These are phyloP conservation scores for Thalassiosira livingstoniorum DNA, from an alignment of 352 stramenopile genomes.

Conservation along the genomic window DNA sequence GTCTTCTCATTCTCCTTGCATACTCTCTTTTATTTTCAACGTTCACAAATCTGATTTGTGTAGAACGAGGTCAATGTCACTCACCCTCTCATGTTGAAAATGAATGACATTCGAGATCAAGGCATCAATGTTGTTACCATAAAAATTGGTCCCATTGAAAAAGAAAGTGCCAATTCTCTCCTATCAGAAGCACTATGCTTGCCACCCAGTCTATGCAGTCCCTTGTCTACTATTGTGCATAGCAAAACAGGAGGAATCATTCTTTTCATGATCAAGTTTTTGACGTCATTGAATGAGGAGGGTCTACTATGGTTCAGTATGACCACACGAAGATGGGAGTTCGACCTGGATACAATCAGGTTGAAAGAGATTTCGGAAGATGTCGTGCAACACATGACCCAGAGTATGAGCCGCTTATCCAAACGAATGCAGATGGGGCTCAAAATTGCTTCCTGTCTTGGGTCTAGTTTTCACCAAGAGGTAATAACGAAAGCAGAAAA, in stretches of 20 bases:
- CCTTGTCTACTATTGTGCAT: conserved; percentile 40
- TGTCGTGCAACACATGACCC: conserved; percentile 11
- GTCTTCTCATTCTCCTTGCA: too few species aligned
- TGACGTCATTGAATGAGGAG: conserved; percentile 53
- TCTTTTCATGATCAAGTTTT: conserved; percentile 49
- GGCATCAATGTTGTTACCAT: conserved; percentile 31
- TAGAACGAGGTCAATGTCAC: conserved; percentile 19
- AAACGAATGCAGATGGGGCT: conserved; percentile 35
- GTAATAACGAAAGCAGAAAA: conserved; percentile 33
- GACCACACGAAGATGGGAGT: conserved; percentile 45
- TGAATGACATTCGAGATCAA: conserved; percentile 36
- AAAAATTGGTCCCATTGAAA: conserved; percentile 36
- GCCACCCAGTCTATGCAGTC: conserved; percentile 34
- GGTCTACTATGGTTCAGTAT: conserved; percentile 48
- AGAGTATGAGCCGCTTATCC: conserved; percentile 31
- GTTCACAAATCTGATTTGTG: too few species aligned
- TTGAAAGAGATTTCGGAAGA: conserved; percentile 31
- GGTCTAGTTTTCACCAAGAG: conserved; percentile 28
- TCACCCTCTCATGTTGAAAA: conserved; percentile 33
- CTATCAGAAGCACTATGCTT: conserved; percentile 39
- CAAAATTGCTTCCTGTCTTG: conserved; percentile 49
- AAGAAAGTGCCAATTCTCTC: conserved; percentile 44
- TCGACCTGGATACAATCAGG: conserved; percentile 35
- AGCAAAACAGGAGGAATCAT: conserved; percentile 50
- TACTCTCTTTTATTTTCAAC: too few species aligned